Evolutionary conservation across 2,329 filamentous ascomycete genomes (phyloP).

Genomic region (Pseudopithomyces chartarum): DNA sequence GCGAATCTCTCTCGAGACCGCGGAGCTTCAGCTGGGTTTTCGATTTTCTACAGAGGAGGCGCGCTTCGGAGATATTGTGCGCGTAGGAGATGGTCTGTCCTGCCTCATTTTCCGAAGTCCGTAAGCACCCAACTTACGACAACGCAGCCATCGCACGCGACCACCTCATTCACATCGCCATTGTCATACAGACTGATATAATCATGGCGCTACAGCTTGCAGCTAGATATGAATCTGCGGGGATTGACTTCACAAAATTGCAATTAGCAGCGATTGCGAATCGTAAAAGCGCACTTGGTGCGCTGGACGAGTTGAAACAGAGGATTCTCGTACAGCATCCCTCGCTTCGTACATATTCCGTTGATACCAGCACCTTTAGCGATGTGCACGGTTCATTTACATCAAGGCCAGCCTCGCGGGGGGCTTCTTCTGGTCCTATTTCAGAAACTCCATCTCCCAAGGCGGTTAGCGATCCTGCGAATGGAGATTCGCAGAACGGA

Average conservation of each 20-base stretch:
- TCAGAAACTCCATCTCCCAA: constrained; percentile 23
- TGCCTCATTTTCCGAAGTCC: constrained; percentile 14
- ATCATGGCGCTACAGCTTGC: constrained; percentile 47
- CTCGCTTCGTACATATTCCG: constrained; percentile 22
- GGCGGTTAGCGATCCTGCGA: constrained; percentile 23
- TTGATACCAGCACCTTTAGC: not conserved
- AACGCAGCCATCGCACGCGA: constrained; percentile 42
- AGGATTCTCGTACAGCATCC: constrained; percentile 35
- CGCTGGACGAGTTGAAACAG: constrained; percentile 45
- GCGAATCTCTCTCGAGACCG: constrained; percentile 44
- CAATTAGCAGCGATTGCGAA: constrained; percentile 46
- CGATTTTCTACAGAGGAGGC: constrained; percentile 40
- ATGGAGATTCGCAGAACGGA: constrained; percentile 14
- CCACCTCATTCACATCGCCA: constrained; percentile 43
- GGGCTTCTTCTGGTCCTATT: constrained; percentile 10
- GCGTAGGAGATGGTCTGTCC: constrained; percentile 46
- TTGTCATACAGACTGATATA: constrained; percentile 48
- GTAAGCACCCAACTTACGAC: constrained; percentile 14
- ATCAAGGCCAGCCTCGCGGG: constrained; percentile 22
- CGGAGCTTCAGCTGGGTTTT: constrained; percentile 41
- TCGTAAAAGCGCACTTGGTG: constrained; percentile 37
- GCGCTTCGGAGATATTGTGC: constrained; percentile 43
- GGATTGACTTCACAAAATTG: constrained; percentile 41
- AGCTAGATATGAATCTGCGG: constrained; percentile 37
- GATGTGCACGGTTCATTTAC: constrained; percentile 12